Conservation (phyloP, 202 grass and related monocot genomes). For the Setaria italica region DNA sequence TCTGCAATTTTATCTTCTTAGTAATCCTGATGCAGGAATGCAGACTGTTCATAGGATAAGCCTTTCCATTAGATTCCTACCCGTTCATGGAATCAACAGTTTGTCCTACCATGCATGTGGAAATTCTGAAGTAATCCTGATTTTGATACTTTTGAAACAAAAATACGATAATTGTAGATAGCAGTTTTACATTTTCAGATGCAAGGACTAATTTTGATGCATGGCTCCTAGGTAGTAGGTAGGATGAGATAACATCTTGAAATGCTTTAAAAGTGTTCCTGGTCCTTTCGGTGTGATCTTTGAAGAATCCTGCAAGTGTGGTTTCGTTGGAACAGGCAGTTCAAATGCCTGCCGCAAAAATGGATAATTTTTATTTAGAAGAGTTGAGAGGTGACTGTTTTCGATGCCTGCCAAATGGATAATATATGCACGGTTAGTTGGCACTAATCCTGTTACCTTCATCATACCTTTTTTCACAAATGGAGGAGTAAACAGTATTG, state of each 20-base stretch:
- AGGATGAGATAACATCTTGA: not conserved
- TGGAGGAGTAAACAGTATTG: not conserved
- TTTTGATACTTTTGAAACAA: not conserved
- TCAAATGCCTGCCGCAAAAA: not conserved
- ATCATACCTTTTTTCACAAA: not conserved
- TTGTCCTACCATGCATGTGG: conserved; percentile 6
- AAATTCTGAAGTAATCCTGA: not conserved
- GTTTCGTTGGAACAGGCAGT: not conserved
- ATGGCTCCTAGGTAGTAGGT: not conserved
- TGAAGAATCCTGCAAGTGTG: not conserved
- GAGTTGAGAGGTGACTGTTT: not conserved
- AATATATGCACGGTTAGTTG: not conserved
- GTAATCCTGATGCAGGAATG: no score
- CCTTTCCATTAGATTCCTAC: no score
- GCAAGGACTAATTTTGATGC: not conserved
- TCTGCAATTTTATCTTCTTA: not conserved
- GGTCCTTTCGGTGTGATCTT: not conserved
- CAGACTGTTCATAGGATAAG: no score
- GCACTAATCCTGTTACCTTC: not conserved
- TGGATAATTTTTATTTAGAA: not conserved
- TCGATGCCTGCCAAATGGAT: not conserved
- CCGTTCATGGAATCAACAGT: not conserved
- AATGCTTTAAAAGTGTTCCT: conserved; percentile 1
- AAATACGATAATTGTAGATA: not conserved
- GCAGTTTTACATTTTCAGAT: not conserved